Evolutionary conservation across 176 grass and related monocot species (phyloP), one percentile per base, ranked within the genome.

Genomic region (Aegilops tauschii): DNA sequence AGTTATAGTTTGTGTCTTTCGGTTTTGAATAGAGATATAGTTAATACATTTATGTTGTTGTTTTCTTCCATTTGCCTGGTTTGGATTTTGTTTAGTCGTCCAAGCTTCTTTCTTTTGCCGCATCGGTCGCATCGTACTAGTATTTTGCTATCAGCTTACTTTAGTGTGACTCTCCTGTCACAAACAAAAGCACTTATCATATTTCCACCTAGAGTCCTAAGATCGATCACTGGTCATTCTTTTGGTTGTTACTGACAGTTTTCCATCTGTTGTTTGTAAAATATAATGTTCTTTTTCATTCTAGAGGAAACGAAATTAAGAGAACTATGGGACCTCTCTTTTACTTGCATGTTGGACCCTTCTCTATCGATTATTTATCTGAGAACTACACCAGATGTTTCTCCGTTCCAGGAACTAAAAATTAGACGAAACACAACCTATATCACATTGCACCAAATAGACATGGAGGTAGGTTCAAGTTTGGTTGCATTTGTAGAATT

Each of bases 201-300:
- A 65, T 54, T 69, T 78, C 49, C 20, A 63, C 52, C 29, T 73
- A 52, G 36, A 39, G 9, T 44, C 62, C 3, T 81, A 32, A 32
- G 29, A 65, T 35, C 65, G 7, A 65, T 28, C 73, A 40, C 21
- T 73, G 44, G 27, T 65, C 40, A 27, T 65, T 65, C 31, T 78
- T 90, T 65, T 73, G 54, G n/a, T 72, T 90, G 30, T 78, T 16
- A 65, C 6, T 21, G 31, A 58, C 61, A 50, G 6, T 65, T 28
- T 59, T 28, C 1, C 79, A 17, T 37, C 27, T 1, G 1, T 75
- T 50, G 13, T 27, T 75, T 18, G 20, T 73, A 63, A 35, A 64
- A 4, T 36, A 36, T 36, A 28, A 47, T 20, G 61, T 50, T 27
- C 31, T n/a, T 36, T 86, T 68, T 61, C n/a, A 34, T 68, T 70